Base-by-base conservation (phyloP, 768 basidiomycete genomes). In the Tricholoma flavovirens region DNA sequence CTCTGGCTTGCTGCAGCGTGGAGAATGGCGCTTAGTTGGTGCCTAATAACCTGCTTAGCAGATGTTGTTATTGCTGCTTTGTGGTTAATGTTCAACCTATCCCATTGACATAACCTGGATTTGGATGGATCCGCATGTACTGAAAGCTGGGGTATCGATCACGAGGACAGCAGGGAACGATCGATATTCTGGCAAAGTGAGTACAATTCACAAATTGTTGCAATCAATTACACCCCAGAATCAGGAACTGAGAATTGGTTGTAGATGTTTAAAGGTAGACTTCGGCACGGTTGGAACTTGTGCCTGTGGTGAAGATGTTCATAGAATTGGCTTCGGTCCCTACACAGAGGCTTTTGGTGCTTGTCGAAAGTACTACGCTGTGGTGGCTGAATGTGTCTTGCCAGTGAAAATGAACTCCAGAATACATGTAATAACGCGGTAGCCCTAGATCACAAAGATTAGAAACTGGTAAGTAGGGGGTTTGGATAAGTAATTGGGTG, bases 181-280 rank as follows among this genome's bases (percentile, higher is more conserved):
- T 57, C 50, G 51, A 53, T 22, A 35, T 40, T 53, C 52, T n/a
- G 32, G 56, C 32, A 49, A 38, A 29, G 38, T 29, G 24, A 22
- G 24, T 24, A 21, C 5, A 43, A 43, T 43, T n/a, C 9, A 40
- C n/a, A 42, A 42, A 42, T 9, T 42, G 40, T 42, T 45, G 21
- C 21, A 21, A 21, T 43, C 42, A 43, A 21, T 21, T 43, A 21
- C 21, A n/a, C 46, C 46, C 24, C 14, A n/a, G 26, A 48, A 46
- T 15, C 14, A 29, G 46, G 46, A 29, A 48, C 15, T 15, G 46
- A 48, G 24, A 48, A 29, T n/a, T 48, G 26, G 15, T 14, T 7
- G 29, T 15, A n/a, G 14, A 6, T 26, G 17, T 11, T 26, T 24
- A 29, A 29, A 29, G 46, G 4, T 21, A 26, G 14, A 15, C 26